phyloP scores from a whole-genome alignment of 1,284 basidiomycete genomes.

The Ustilago nuda region DNA sequence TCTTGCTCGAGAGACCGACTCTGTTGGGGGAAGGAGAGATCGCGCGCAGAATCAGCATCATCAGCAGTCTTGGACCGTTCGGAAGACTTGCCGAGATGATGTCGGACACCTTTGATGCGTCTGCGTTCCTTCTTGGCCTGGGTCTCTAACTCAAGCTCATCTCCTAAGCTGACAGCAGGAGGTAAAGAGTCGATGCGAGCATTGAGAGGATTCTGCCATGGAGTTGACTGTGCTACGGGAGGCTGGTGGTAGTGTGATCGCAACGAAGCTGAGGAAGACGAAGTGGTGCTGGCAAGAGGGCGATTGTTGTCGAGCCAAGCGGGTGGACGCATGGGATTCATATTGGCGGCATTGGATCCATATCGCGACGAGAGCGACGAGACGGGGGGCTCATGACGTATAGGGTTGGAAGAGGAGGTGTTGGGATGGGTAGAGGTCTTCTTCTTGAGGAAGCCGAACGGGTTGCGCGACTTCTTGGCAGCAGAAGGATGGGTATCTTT shows the following conservation, averaged over 20 bases:
- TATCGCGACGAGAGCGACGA: conserved; percentile 44
- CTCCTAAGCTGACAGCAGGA: conserved; percentile 41
- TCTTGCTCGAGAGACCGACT: conserved; percentile 48
- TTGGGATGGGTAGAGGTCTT: conserved; percentile 43
- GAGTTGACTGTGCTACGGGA: conserved; percentile 12
- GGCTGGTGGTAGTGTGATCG: conserved; percentile 35
- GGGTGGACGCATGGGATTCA: conserved; percentile 42
- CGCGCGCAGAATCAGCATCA: conserved; percentile 27
- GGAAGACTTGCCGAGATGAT: conserved; percentile 40
- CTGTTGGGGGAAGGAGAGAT: conserved; percentile 21
- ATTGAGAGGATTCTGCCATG: conserved; percentile 34
- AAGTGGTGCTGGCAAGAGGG: conserved; percentile 20
- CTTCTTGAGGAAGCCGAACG: conserved; percentile 61
- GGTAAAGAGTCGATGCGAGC: conserved; percentile 31
- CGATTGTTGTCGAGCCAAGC: conserved; percentile 45
- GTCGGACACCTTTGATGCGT: conserved; percentile 49
- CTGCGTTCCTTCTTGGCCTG: conserved; percentile 41
- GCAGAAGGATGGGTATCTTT: conserved; percentile 23
- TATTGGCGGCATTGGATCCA: conserved; percentile 34
- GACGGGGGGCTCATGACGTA: conserved; percentile 33
- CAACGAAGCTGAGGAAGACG: conserved; percentile 32
- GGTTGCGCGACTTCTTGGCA: conserved; percentile 55
- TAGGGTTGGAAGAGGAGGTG: conserved; percentile 30
- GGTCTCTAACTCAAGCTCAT: conserved; percentile 40
- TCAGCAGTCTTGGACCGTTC: conserved; percentile 18